Evolutionary conservation across 2,329 filamentous ascomycete genomes (phyloP), one percentile per base, ranked within the genome.

Genomic region (Bipolaris cookei): DNA sequence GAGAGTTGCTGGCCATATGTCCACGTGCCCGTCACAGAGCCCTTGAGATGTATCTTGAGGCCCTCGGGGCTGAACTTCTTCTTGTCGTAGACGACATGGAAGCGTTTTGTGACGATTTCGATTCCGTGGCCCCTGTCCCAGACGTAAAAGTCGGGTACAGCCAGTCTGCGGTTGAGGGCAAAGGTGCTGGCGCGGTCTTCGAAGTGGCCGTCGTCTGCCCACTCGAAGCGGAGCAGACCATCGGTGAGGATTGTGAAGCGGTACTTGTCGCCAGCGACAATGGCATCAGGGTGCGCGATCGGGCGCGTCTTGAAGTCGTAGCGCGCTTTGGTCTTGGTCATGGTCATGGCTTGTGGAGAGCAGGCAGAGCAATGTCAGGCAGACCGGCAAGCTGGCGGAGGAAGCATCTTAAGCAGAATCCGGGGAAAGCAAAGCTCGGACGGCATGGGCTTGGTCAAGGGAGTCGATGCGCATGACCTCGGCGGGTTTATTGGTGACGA

Each of bases 121-220:
- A 88, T 76, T 11, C 71, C 66, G 21, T 79, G 71, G 1, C 80
- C 72, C 11, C 72, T 73, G 18, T 86, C 81, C 51, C 79, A 74
- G 45, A 83, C 75, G 4, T 77, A 78, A 63, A 82, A 86, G 39
- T 81, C 67, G 0, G 81, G 80, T 0, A 82, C 79, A 1, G 79
- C 73, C 23, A 83, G 76, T 10, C 77, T 71, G 23, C 86, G 79
- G 60, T 84, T 82, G 54, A 85, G 77, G n/a, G 86, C 86, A 66
- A 88, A 86, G 8, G 83, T 83, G 0, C 85, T 88, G 0, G 84
- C 83, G 4, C 86, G 81, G 67, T 89, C 85, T 67, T 88, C 86
- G 63, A 88, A 89, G 32, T 76, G 66, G 46, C 82, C 80, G 59
- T 88, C 85, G 10, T 79, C 76, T 0, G 86, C 81, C 84, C 84